Conservation (phyloP, 371 early-diverging fungal species). For the Mucor irregularis region DNA sequence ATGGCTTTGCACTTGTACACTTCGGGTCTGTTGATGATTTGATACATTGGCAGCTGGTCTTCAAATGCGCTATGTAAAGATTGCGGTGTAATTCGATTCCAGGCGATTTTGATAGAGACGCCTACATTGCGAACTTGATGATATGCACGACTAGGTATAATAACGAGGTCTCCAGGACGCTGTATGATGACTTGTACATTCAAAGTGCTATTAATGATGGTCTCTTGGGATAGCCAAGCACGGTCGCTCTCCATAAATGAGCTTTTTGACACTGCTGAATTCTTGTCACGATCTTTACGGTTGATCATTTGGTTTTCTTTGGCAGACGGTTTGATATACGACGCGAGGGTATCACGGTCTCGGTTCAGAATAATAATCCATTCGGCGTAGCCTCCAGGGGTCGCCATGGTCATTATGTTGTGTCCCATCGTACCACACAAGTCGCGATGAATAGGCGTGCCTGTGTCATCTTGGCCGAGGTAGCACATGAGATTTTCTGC, state of each 20-base stretch:
- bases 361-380: conserved; percentile 31
- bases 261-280: conserved; percentile 1
- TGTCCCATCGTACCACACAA: conserved; percentile 45
- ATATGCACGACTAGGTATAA: conserved; percentile 41
- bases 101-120: conserved; percentile 36
- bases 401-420: conserved; percentile 32
- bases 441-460: conserved; percentile 41
- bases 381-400: conserved; percentile 26
- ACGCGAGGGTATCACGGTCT: conserved; percentile 16
- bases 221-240: conserved; percentile 23
- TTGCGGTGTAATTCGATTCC: conserved; percentile 37
- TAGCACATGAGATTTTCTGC: conserved; percentile 47
- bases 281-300: too few relatives aligned
- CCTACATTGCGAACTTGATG: conserved; percentile 43
- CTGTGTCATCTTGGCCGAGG: conserved; percentile 28
- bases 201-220: background rate
- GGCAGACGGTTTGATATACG: too few relatives aligned
- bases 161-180: conserved; percentile 36
- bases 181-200: conserved; percentile 29
- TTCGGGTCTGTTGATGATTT: conserved; percentile 33
- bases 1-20: conserved; percentile 40
- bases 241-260: conserved; percentile 42
- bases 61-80: conserved; percentile 24
- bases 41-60: conserved; percentile 36
- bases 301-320: background rate